phyloP scores from a whole-genome alignment of 2,329 filamentous ascomycete species.

The Ambrosiella cleistominuta region DNA sequence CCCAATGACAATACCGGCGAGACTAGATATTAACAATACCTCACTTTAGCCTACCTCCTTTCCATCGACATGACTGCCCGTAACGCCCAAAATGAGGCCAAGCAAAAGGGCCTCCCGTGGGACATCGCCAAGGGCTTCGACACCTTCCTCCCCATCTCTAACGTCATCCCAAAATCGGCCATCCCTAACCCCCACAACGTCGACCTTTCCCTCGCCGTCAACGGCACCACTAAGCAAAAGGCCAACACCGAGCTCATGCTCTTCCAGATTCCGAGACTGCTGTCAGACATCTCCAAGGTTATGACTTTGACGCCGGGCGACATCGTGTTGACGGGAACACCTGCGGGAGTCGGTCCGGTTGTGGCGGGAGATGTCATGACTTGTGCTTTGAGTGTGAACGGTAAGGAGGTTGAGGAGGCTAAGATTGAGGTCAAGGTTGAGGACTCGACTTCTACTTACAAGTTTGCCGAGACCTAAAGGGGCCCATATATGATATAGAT shows the following conservation, averaged over 20 bases:
- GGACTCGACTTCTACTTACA: conserved; percentile 61
- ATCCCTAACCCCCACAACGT: conserved; percentile 80
- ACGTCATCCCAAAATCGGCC: conserved; percentile 59
- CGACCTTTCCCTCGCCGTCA: conserved; percentile 72
- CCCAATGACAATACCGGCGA: no score
- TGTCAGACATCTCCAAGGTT: conserved; percentile 84
- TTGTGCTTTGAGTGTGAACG: conserved; percentile 62
- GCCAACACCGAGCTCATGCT: conserved; percentile 92
- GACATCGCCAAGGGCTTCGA: conserved; percentile 94
- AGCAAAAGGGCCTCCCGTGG: conserved; percentile 94
- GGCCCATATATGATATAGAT: background rate
- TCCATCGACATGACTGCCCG: conserved; percentile 95
- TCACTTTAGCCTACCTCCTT: conserved; percentile 54
- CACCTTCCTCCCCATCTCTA: conserved; percentile 80
- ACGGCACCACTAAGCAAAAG: conserved; percentile 57
- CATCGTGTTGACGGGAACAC: conserved; percentile 88
- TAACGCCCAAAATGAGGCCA: conserved; percentile 90
- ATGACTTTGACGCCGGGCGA: conserved; percentile 90
- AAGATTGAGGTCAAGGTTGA: conserved; percentile 68
- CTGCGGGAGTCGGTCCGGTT: conserved; percentile 83
- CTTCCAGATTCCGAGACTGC: conserved; percentile 69
- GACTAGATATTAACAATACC: background rate
- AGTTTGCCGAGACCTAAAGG: conserved; percentile 52
- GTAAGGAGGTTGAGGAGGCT: conserved; percentile 70
- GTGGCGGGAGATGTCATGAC: conserved; percentile 73